Percentiles rank a stretch among this genome's conserved stretches.
Conservation (phyloP, 2,329 filamentous ascomycete species). For the Fusarium nanum region DNA sequence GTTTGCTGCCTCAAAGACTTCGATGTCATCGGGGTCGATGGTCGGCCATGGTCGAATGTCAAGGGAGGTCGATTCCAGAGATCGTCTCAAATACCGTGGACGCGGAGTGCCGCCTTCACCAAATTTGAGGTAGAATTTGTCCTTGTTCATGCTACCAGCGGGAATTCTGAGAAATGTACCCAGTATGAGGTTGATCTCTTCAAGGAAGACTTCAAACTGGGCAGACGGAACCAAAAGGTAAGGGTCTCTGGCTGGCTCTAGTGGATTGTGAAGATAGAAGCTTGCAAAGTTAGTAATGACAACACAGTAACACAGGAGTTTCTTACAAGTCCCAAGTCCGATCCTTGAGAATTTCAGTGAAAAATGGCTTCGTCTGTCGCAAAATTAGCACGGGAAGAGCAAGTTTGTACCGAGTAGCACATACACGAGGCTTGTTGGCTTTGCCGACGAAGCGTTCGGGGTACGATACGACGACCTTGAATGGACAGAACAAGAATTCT, state of each 20-base stretch:
- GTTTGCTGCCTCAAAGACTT: conserved; percentile 45
- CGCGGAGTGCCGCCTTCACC: conserved; percentile 67
- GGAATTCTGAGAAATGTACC: conserved; percentile 69
- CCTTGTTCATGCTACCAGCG: conserved; percentile 55
- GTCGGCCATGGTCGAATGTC: conserved; percentile 52
- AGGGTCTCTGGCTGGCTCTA: conserved; percentile 59
- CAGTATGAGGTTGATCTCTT: conserved; percentile 71
- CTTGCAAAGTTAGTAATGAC: conserved; percentile 54
- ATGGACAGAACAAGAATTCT: conserved; percentile 59
- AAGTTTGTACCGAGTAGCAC: conserved; percentile 34
- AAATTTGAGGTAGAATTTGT: conserved; percentile 72
- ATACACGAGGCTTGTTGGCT: conserved; percentile 61
- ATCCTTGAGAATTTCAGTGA: conserved; percentile 68
- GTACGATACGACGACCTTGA: conserved; percentile 67
- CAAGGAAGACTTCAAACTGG: conserved; percentile 74
- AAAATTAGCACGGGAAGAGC: conserved; percentile 21
- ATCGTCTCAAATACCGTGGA: conserved; percentile 75
- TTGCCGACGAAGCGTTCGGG: conserved; percentile 69
- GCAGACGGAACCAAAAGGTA: conserved; percentile 74
- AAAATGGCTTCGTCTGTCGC: conserved; percentile 61
- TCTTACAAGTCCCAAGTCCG: conserved; percentile 82
- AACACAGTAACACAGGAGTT: neutral
- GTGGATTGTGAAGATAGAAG: conserved; percentile 73
- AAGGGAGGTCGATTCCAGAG: conserved; percentile 55
- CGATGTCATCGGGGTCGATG: conserved; percentile 52